Evolutionary conservation across 2,329 filamentous ascomycete species (phyloP).

Genomic region (Bipolaris bicolor): DNA sequence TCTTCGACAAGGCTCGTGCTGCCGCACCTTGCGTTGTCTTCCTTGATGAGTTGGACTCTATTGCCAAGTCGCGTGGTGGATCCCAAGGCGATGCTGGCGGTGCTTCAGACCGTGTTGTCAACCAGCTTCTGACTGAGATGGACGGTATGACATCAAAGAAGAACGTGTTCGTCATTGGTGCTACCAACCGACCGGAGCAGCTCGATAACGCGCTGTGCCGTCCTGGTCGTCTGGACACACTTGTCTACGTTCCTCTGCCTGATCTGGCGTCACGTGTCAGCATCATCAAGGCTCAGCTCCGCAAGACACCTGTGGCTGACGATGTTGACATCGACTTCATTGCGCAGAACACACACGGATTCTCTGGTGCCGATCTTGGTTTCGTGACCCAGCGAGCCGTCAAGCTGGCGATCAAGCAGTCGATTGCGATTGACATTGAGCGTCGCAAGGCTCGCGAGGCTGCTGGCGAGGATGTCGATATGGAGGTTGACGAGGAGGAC

Average conservation of each 20-base stretch:
- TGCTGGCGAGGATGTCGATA: slow-evolving; percentile 70
- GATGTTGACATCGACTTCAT: slow-evolving; percentile 93
- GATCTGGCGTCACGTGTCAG: slow-evolving; percentile 87
- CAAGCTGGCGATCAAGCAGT: slow-evolving; percentile 99
- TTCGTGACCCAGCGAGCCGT: slow-evolving; percentile 99
- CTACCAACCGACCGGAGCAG: slow-evolving; percentile 98
- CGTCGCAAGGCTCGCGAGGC: slow-evolving; percentile 88
- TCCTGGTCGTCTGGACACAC: slow-evolving; percentile 96
- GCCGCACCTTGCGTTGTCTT: slow-evolving; percentile 98
- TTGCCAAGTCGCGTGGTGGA: slow-evolving; percentile 98
- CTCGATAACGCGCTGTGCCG: slow-evolving; percentile 97
- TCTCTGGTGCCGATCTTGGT: slow-evolving; percentile 98
- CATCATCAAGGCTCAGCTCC: slow-evolving; percentile 94
- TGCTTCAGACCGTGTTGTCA: slow-evolving; percentile 98
- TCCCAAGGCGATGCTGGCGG: slow-evolving; percentile 95
- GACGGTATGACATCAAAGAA: slow-evolving; percentile 99
- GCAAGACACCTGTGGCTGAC: slow-evolving; percentile 90
- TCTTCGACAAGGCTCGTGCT: slow-evolving; percentile 99
- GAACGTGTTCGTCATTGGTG: slow-evolving; percentile 99
- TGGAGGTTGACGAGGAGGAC: slow-evolving; percentile 79
- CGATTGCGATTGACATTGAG: slow-evolving; percentile 87
- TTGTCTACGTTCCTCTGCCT: slow-evolving; percentile 97
- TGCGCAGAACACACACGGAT: slow-evolving; percentile 95
- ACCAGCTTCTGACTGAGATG: slow-evolving; percentile 99
- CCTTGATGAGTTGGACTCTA: slow-evolving; percentile 97